A percentile compares a stretch with the other conserved stretches of the same genome.
These are phyloP conservation scores for Dendrobium chrysotoxum DNA, from an alignment of 106 monocot species.

Conservation along the genomic window DNA sequence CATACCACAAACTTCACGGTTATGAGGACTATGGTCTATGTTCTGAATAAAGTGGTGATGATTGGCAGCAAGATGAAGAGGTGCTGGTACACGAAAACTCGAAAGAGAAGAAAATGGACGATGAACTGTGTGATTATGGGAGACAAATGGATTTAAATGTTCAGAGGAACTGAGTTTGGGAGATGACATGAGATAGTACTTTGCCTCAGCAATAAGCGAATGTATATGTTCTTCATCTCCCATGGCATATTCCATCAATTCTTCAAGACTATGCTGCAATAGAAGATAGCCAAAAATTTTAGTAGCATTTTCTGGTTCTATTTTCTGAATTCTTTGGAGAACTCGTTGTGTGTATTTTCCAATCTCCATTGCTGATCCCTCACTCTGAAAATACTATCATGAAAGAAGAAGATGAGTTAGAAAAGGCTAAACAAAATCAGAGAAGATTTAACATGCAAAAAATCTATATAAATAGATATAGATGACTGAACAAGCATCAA, in stretches of 20 bases:
- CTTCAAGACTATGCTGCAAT: constrained; percentile 22
- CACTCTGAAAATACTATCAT: not conserved
- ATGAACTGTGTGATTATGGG: not conserved
- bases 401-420: not conserved
- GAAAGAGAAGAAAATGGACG: constrained; percentile 18
- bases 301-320: constrained; percentile 48
- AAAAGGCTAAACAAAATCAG: not conserved
- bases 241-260: constrained; percentile 43
- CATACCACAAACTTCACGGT: not conserved
- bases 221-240: constrained; percentile 33
- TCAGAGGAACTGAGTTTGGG: not conserved
- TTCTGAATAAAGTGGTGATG: not conserved
- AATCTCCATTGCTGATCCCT: constrained; percentile 35
- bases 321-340: constrained; percentile 27
- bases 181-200: constrained; percentile 12
- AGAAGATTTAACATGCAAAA: not conserved
- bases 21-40: not conserved
- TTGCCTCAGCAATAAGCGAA: constrained; percentile 38
- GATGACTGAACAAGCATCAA: not conserved
- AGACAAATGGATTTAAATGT: constrained; percentile 4
- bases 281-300: constrained; percentile 62
- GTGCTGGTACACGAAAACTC: constrained; percentile 21
- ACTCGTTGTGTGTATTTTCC: constrained; percentile 34
- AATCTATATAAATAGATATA: not conserved
- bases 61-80: not conserved